Evolutionary conservation across 805 yeast genomes (phyloP).

Genomic region (Cyberlindnera lachancei): DNA sequence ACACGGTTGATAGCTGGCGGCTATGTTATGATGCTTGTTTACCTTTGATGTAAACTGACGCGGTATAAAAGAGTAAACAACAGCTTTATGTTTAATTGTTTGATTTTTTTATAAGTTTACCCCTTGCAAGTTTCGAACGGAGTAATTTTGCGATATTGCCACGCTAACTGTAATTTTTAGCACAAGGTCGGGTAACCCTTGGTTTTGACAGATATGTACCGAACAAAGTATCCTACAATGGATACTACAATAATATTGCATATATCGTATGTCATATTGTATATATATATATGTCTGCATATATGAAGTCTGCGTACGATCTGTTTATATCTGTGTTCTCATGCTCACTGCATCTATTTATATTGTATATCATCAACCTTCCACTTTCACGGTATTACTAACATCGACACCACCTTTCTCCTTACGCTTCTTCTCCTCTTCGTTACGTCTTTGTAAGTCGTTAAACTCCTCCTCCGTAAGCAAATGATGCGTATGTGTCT

Average conservation of each 20-base stretch:
- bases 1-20: too few relatives aligned
- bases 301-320: neutral
- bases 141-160: too few relatives aligned
- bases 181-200: too few relatives aligned
- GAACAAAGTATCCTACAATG: too few relatives aligned
- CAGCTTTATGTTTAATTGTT: neutral
- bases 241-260: too few relatives aligned
- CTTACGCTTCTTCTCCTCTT: slow-evolving; percentile 22
- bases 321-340: too few relatives aligned
- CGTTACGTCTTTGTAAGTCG: slow-evolving; percentile 30
- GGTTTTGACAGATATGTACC: too few relatives aligned
- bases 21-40: neutral
- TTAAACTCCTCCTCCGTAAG: slow-evolving; percentile 58
- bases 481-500: slow-evolving; percentile 57
- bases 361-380: too few relatives aligned
- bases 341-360: too few relatives aligned
- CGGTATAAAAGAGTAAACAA: neutral
- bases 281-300: neutral
- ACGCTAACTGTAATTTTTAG: too few relatives aligned
- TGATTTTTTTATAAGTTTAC: neutral
- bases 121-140: neutral
- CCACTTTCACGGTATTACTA: slow-evolving; percentile 11
- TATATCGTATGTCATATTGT: too few relatives aligned
- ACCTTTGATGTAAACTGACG: neutral
- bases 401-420: slow-evolving; percentile 18